phyloP scores from a whole-genome alignment of 768 basidiomycete genomes.

The Lactifluus echinatus region DNA sequence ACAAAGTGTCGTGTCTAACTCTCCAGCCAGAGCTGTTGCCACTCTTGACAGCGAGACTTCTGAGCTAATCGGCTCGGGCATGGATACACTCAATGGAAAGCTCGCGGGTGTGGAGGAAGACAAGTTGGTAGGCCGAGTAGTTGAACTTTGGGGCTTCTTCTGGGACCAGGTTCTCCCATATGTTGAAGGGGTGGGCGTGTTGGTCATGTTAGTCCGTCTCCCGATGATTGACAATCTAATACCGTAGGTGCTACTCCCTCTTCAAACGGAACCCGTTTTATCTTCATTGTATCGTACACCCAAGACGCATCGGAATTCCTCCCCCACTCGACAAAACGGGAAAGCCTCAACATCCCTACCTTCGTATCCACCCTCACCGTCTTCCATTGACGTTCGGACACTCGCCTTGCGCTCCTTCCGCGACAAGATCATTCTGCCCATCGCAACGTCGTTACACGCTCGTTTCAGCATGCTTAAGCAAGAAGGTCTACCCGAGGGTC shows the following conservation, averaged over 20 bases:
- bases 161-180: slow-evolving; percentile 86
- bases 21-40: slow-evolving; percentile 64
- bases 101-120: slow-evolving; percentile 70
- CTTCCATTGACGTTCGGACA: slow-evolving; percentile 68
- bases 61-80: slow-evolving; percentile 79
- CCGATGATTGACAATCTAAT: background rate
- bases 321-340: slow-evolving; percentile 42
- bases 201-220: slow-evolving; percentile 31
- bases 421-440: slow-evolving; percentile 66
- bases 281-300: slow-evolving; percentile 60
- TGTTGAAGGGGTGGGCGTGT: slow-evolving; percentile 67
- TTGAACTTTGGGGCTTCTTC: slow-evolving; percentile 90
- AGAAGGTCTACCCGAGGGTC: slow-evolving; percentile 46
- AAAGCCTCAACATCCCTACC: slow-evolving; percentile 35
- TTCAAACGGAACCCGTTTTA: slow-evolving; percentile 54
- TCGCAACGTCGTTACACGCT: slow-evolving; percentile 45
- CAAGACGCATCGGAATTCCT: slow-evolving; percentile 36
- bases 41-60: slow-evolving; percentile 71
- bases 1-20: slow-evolving; percentile 57
- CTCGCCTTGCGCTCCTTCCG: slow-evolving; percentile 76
- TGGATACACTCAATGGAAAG: slow-evolving; percentile 88
- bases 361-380: slow-evolving; percentile 27
- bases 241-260: slow-evolving; percentile 51
- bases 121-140: slow-evolving; percentile 64
- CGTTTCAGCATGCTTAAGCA: slow-evolving; percentile 49